A percentile compares a stretch with the other conserved stretches of the same genome.
Conservation (phyloP, 164 flowering plant species). For the Chloranthus sessilifolius region DNA sequence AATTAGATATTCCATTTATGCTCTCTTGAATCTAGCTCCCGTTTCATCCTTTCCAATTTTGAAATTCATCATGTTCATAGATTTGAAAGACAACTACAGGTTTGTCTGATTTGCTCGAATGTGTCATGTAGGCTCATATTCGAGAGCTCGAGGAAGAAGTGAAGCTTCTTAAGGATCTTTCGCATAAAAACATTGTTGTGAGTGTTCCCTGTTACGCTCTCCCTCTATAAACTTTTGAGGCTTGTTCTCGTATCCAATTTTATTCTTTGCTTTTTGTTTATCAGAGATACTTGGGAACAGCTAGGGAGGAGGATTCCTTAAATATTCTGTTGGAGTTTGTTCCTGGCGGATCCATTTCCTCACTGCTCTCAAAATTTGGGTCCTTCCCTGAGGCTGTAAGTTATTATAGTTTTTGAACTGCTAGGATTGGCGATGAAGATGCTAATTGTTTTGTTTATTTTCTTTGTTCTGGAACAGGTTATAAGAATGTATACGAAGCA, state of each 20-base stretch:
- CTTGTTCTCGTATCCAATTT: conserved; percentile 9
- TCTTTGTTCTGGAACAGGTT: conserved; percentile 44
- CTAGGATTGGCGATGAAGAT: not conserved
- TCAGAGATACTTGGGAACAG: conserved; percentile 96
- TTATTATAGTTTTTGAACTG: conserved; percentile 4
- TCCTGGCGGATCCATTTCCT: conserved; percentile 97
- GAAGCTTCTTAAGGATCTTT: conserved; percentile 79
- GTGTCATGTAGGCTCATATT: conserved; percentile 59
- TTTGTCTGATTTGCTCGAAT: conserved; percentile 2
- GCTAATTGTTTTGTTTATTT: conserved; percentile 4
- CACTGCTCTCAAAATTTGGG: conserved; percentile 93
- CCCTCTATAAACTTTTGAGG: not conserved
- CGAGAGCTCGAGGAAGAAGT: conserved; percentile 96
- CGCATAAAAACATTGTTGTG: conserved; percentile 95
- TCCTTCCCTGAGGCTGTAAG: conserved; percentile 96
- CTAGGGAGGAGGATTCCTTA: conserved; percentile 77
- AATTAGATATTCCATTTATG: too few species aligned
- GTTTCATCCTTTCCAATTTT: too few species aligned
- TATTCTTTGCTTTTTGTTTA: not conserved
- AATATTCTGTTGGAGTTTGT: conserved; percentile 94
- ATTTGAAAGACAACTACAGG: too few species aligned
- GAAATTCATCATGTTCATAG: too few species aligned
- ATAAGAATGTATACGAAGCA: conserved; percentile 87
- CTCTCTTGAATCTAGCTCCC: too few species aligned
- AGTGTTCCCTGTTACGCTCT: conserved; percentile 20